Evolutionary conservation across 2,329 filamentous ascomycete genomes (phyloP).

Genomic region (Zasmidium citrigriseum): DNA sequence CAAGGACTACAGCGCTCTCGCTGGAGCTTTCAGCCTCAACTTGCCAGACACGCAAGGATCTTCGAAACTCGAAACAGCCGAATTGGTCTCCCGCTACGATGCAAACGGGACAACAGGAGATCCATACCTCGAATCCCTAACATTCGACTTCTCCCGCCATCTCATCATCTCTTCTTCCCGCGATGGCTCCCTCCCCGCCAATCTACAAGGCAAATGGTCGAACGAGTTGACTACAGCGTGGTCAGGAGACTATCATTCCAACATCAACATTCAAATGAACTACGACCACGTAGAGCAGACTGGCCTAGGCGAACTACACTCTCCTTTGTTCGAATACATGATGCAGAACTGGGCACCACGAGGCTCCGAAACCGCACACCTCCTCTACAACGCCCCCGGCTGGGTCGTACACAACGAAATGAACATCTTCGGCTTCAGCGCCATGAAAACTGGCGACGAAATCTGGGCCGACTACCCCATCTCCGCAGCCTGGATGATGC

Average conservation of each 20-base stretch:
- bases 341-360: constrained; percentile 55
- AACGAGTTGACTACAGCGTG: constrained; percentile 49
- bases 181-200: constrained; percentile 54
- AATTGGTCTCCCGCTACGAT: constrained; percentile 34
- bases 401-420: constrained; percentile 61
- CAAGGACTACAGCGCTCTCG: constrained; percentile 45
- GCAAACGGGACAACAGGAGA: constrained; percentile 35
- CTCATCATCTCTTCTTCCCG: constrained; percentile 59
- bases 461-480: constrained; percentile 49
- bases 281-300: constrained; percentile 59
- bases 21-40: constrained; percentile 43
- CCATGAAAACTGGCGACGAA: constrained; percentile 47
- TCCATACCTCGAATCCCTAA: constrained; percentile 54
- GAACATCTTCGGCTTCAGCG: constrained; percentile 61
- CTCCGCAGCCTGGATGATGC: constrained; percentile 60
- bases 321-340: constrained; percentile 56
- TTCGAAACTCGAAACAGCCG: constrained; percentile 40
- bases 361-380: constrained; percentile 53
- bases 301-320: constrained; percentile 49
- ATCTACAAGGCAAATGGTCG: constrained; percentile 60
- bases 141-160: constrained; percentile 57
- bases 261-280: constrained; percentile 65
- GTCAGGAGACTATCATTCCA: constrained; percentile 59
- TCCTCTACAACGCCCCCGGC: constrained; percentile 57
- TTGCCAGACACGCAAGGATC: constrained; percentile 50